These are phyloP conservation scores for Saitozyma podzolica DNA, from an alignment of 768 basidiomycete species.

Conservation along the genomic window DNA sequence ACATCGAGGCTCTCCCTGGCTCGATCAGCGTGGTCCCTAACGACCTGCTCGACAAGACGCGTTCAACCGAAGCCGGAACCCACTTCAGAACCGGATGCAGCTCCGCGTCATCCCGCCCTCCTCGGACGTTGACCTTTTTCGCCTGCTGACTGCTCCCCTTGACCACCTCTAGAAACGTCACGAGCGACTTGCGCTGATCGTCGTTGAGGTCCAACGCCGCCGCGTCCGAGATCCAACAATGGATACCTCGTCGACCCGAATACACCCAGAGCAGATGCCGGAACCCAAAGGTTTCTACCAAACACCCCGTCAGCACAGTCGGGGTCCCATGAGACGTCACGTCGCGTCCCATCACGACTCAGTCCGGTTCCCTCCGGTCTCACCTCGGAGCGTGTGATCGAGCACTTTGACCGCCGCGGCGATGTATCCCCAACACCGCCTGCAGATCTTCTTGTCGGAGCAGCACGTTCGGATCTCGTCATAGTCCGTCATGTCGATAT, in stretches of 20 bases:
- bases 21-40: not conserved
- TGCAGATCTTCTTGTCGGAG: constrained; percentile 84
- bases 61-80: constrained; percentile 37
- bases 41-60: not conserved
- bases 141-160: constrained; percentile 75
- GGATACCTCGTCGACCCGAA: constrained; percentile 96
- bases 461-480: constrained; percentile 94
- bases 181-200: constrained; percentile 80
- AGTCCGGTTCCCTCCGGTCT: constrained; percentile 10
- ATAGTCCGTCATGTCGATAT: constrained; percentile 99
- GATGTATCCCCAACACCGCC: constrained; percentile 92
- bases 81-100: constrained; percentile 77
- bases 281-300: constrained; percentile 79
- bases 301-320: constrained; percentile 5
- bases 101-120: constrained; percentile 46
- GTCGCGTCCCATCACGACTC: no score
- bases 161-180: constrained; percentile 82
- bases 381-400: constrained; percentile 68
- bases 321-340: not conserved
- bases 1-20: constrained; percentile 58
- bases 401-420: constrained; percentile 85
- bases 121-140: constrained; percentile 77
- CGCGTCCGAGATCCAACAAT: constrained; percentile 92
- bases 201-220: constrained; percentile 87
- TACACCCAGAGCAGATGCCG: constrained; percentile 93